Evolutionary conservation across 2,329 filamentous ascomycete genomes (phyloP).

Genomic region (Beauveria rudraprayagi): DNA sequence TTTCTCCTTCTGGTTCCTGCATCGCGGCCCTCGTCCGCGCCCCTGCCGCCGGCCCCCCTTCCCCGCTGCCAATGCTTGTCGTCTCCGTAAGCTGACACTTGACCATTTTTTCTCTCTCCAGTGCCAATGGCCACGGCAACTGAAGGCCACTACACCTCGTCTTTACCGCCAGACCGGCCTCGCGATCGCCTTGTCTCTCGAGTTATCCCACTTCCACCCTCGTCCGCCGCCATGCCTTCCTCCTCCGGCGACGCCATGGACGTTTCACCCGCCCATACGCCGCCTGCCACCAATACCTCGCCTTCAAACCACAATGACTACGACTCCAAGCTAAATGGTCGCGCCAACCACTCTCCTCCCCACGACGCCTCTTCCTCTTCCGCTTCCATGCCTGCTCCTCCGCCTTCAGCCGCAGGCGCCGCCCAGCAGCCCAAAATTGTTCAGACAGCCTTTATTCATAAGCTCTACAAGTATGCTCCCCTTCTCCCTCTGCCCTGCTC

Average conservation of each 20-base stretch:
- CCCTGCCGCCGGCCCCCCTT: background rate
- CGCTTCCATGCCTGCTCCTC: constrained; percentile 42
- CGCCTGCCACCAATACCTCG: constrained; percentile 41
- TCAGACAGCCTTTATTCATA: constrained; percentile 97
- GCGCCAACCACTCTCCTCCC: constrained; percentile 29
- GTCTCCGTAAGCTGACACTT: constrained; percentile 7
- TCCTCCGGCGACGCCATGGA: constrained; percentile 55
- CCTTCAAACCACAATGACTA: constrained; percentile 37
- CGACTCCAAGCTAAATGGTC: constrained; percentile 28
- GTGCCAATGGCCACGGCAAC: constrained; percentile 46
- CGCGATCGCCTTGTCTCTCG: constrained; percentile 42
- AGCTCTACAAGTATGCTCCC: constrained; percentile 86
- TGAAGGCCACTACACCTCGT: constrained; percentile 41
- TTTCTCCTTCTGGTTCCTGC: background rate
- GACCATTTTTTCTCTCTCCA: constrained; percentile 17
- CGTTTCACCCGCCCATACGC: constrained; percentile 26
- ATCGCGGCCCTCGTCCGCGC: background rate
- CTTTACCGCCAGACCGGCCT: constrained; percentile 30
- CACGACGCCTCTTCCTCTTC: constrained; percentile 30
- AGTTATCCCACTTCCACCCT: constrained; percentile 46
- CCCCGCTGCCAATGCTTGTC: constrained; percentile 5
- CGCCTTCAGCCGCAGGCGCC: constrained; percentile 56
- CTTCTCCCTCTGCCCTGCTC: too few relatives aligned
- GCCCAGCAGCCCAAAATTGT: constrained; percentile 95
- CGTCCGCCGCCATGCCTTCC: constrained; percentile 51